Evolutionary conservation across 1,139 yeast genomes (phyloP).

Genomic region (Kluyveromyces sp.): DNA sequence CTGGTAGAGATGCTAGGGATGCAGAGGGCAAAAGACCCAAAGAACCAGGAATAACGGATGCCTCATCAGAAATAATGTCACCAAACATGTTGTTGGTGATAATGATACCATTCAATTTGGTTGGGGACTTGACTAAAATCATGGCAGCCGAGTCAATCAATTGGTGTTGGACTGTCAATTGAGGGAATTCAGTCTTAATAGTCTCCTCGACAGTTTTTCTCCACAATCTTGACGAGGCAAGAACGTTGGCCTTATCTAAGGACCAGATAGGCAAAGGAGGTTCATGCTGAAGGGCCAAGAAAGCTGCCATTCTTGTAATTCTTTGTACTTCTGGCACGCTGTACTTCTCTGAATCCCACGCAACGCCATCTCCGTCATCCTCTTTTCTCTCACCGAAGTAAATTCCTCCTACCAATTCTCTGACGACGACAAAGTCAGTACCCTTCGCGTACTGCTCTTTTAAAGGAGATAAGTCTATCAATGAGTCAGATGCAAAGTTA

Average conservation of each 20-base stretch:
- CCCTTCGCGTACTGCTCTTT: constrained; percentile 80
- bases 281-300: constrained; percentile 82
- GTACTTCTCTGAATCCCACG: constrained; percentile 92
- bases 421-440: constrained; percentile 83
- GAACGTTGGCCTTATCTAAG: constrained; percentile 92
- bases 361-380: constrained; percentile 77
- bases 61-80: constrained; percentile 95
- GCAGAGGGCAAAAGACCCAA: constrained; percentile 94
- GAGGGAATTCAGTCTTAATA: constrained; percentile 82
- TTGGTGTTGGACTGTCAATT: constrained; percentile 78
- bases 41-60: constrained; percentile 96
- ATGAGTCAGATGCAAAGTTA: constrained; percentile 81
- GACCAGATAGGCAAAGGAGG: constrained; percentile 97
- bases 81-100: constrained; percentile 97
- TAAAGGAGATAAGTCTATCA: constrained; percentile 81
- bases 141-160: constrained; percentile 97
- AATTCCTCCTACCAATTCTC: constrained; percentile 96
- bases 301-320: constrained; percentile 97
- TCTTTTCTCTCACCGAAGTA: constrained; percentile 94
- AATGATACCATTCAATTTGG: constrained; percentile 81
- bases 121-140: constrained; percentile 89
- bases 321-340: constrained; percentile 86
- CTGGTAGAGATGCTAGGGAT: constrained; percentile 91
- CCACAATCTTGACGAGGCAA: constrained; percentile 95
- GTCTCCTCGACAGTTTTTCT: constrained; percentile 85